Base-by-base conservation (phyloP, 257 asterid genomes). In the Striga asiatica region DNA sequence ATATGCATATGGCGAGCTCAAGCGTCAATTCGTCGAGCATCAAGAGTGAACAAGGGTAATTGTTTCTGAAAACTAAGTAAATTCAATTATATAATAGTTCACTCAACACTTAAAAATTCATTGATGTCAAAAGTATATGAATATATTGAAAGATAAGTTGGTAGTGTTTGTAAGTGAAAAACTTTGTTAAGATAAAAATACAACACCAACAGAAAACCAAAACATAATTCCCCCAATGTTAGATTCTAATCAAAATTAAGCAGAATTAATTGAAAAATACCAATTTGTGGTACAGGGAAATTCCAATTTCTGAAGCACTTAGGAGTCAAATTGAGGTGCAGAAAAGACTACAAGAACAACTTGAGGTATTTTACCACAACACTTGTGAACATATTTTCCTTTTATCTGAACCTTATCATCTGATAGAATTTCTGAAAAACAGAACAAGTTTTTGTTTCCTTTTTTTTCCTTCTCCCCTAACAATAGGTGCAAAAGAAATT, bases 401-500 rank as follows among this genome's bases (percentile, higher is more conserved):
- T 7, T n/a, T n/a, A n/a, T n/a, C n/a, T n/a, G n/a, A n/a, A n/a
- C n/a, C n/a, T n/a, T n/a, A n/a, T n/a, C n/a, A n/a, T n/a, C n/a
- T n/a, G n/a, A n/a, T n/a, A n/a, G n/a, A n/a, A n/a, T n/a, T n/a
- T n/a, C n/a, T n/a, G n/a, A n/a, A n/a, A n/a, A n/a, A n/a, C 8
- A 13, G 2, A 41, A 13, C 3, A 18, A 41, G 8, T 41, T 41
- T 41, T 41, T 14, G 3, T 0, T 41, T 14, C 4, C 6, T 14
- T 14, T 5, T 2, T 1, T 6, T 32, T 2, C 0, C 11, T 9
- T 8, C 12, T 0, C 48, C 6, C 4, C 13, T 37, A 37, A 37
- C 5, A 37, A 37, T 7, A 89, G 97, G 96, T 86, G 58, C 94
- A 89, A 65, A 84, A 78, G 88, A 86, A 75, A 56, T 25, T 89